These are phyloP conservation scores for Citrus cavaleriei DNA, from an alignment of 345 rosid genomes.

Conservation along the genomic window DNA sequence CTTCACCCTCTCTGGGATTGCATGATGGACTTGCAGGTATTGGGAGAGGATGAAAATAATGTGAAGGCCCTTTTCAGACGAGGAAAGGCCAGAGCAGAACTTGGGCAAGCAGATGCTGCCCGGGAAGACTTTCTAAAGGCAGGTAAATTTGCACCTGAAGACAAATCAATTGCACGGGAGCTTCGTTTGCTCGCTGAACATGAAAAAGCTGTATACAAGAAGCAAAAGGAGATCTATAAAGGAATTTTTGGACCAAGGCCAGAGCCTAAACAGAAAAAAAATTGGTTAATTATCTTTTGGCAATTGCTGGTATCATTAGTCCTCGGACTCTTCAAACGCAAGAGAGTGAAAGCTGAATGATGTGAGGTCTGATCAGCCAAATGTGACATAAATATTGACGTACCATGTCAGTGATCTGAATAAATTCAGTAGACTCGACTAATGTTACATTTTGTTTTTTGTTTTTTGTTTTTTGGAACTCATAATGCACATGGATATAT, in stretches of 20 bases:
- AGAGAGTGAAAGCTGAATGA: conserved; percentile 38
- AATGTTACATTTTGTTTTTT: not conserved
- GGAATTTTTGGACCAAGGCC: conserved; percentile 71
- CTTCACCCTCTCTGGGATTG: not conserved
- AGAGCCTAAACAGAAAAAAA: conserved; percentile 37
- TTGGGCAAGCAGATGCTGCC: conserved; percentile 90
- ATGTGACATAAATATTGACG: not conserved
- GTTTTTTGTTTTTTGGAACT: too few species aligned
- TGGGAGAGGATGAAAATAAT: conserved; percentile 85
- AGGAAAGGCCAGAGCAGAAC: conserved; percentile 87
- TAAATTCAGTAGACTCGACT: not conserved
- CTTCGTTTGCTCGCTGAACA: conserved; percentile 69
- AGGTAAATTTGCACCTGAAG: conserved; percentile 75
- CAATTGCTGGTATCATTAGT: conserved; percentile 37
- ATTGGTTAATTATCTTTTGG: conserved; percentile 50
- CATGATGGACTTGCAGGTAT: conserved; percentile 43
- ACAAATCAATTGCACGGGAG: conserved; percentile 76
- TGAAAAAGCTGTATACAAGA: conserved; percentile 73
- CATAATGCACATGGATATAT: not conserved
- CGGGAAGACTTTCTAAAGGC: conserved; percentile 84
- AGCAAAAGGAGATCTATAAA: conserved; percentile 81
- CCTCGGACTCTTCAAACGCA: conserved; percentile 21
- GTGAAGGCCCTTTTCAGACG: conserved; percentile 87
- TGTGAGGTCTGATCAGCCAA: not conserved
- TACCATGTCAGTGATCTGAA: not conserved